Evolutionary conservation across 2,329 filamentous ascomycete genomes (phyloP).

Genomic region (Chaetomium globosum): DNA sequence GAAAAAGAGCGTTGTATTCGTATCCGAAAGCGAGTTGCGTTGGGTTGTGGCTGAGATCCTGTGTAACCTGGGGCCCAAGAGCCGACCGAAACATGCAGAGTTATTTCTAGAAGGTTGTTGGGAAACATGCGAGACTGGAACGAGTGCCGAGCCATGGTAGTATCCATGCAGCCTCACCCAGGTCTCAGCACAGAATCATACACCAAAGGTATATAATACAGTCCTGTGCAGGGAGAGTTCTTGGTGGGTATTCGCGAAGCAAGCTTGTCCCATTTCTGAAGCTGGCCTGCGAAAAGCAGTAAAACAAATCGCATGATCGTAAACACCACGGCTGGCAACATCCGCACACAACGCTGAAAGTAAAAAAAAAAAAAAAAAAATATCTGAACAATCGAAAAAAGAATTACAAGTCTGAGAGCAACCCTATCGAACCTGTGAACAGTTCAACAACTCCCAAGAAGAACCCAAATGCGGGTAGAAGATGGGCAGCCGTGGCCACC

Average conservation of each 20-base stretch:
- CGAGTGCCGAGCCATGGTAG: neutral
- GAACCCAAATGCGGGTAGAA: constrained; percentile 35
- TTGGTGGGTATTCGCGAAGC: no score
- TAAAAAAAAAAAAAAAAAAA: no score
- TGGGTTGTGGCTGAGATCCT: neutral
- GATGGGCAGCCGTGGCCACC: constrained; percentile 18
- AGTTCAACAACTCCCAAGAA: constrained; percentile 36
- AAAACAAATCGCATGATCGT: neutral
- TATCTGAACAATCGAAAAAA: constrained; percentile 22
- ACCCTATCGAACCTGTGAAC: constrained; percentile 35
- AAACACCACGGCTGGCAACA: neutral
- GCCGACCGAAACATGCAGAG: neutral
- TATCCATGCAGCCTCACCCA: neutral
- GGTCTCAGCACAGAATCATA: neutral
- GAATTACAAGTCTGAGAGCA: constrained; percentile 39
- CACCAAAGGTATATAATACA: no score
- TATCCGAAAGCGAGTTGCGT: neutral
- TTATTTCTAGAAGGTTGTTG: neutral
- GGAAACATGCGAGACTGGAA: neutral
- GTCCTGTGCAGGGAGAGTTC: no score
- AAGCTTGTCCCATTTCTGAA: neutral
- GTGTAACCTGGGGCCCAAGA: neutral
- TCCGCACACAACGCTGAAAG: neutral
- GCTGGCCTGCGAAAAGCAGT: neutral
- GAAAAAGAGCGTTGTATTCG: neutral